These are phyloP conservation scores for Blastobotrys serpentis DNA, from an alignment of 1,139 yeast genomes.

Conservation along the genomic window DNA sequence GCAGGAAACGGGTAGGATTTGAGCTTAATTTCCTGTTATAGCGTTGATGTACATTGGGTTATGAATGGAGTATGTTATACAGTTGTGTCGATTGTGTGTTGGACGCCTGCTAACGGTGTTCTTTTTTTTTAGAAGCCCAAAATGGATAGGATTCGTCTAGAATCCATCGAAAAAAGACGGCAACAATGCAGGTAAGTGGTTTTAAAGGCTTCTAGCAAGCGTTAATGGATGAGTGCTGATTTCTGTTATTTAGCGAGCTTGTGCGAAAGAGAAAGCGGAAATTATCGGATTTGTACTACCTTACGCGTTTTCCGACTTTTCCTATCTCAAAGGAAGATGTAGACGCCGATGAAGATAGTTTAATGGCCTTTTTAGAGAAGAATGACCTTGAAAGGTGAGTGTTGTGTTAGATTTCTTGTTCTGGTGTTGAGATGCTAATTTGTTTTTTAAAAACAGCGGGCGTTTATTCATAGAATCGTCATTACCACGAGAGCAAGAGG, in stretches of 20 bases:
- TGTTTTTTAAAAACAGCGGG: constrained; percentile 24
- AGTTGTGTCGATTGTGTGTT: neutral
- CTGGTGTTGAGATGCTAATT: constrained; percentile 2
- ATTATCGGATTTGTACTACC: constrained; percentile 54
- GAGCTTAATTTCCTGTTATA: neutral
- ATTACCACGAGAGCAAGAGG: constrained; percentile 25
- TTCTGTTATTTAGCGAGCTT: constrained; percentile 31
- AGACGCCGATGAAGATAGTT: constrained; percentile 41
- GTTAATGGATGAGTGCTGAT: no score
- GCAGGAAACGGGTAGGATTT: neutral
- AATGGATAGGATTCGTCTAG: constrained; percentile 46
- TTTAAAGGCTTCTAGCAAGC: no score
- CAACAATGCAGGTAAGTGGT: constrained; percentile 38
- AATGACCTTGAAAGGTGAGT: constrained; percentile 46
- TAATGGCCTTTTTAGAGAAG: constrained; percentile 45
- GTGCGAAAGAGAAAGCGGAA: constrained; percentile 50
- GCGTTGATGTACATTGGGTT: neutral
- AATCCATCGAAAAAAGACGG: constrained; percentile 46
- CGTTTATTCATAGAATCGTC: constrained; percentile 36
- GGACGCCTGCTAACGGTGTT: neutral
- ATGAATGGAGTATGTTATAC: constrained; percentile 7
- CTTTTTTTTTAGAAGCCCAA: constrained; percentile 12
- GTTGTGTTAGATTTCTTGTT: neutral
- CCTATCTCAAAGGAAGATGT: constrained; percentile 42
- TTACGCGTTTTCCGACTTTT: constrained; percentile 47